Evolutionary conservation across 441 rosid species (phyloP), one percentile per base, ranked within the genome.

Genomic region (Populus hybrid): DNA sequence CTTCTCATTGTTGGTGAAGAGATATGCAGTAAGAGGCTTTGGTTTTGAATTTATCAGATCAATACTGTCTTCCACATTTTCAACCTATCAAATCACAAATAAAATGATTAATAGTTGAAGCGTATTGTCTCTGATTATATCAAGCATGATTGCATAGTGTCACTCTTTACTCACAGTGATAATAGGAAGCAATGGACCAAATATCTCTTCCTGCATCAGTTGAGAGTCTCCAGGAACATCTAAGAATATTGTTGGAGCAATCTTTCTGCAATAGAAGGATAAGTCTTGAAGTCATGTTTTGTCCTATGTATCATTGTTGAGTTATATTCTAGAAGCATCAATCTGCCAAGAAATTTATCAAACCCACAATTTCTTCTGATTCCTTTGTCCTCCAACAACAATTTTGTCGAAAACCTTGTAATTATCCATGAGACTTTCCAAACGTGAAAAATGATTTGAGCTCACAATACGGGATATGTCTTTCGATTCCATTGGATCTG

Each of bases 401-500:
- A 59, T 59, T 59, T 59, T 59, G 26, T 59, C 1, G 24, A 0
- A n/a, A n/a, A 59, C 65, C 65, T n/a, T 59, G 65, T 59, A n/a
- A 10, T 59, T 24, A 21, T 91, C 98, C 84, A 94, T 69, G 75
- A 93, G 82, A 80, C 88, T 90, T 50, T 80, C 68, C 73, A 93
- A 7, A 10, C 97, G 96, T 63, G 81, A 72, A 74, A 88, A 93
- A 84, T 94, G 96, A 79, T 85, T 88, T 2, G 85, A 76, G 81
- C 87, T 94, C 57, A 94, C 94, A 28, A 94, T 88, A 63, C 90
- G 90, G 32, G 97, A 89, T 76, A 91, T 73, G 82, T 94, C 92
- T 68, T 88, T 89, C 0, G 97, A 93, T 79, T 90, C 92, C 87
- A 93, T 54, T 3, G 94, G 92, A 73, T 87, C 84, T 78, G 86